A percentile compares a stretch with the other conserved stretches of the same genome.
phyloP scores from a whole-genome alignment of 2,329 filamentous ascomycete genomes.

The Cercospora nicotianae region DNA sequence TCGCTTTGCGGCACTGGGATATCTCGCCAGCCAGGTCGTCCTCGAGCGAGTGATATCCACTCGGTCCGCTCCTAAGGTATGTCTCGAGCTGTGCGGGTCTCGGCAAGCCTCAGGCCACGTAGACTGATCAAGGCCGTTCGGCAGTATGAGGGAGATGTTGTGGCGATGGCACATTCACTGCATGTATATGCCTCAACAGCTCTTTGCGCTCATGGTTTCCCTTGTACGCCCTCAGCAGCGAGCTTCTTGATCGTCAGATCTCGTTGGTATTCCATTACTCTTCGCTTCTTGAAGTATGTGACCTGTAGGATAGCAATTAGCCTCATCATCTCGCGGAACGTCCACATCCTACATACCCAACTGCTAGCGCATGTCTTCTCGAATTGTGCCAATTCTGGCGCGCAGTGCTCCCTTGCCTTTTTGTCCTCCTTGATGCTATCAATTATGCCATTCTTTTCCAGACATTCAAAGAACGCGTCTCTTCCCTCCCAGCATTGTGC shows the following conservation, averaged over 20 bases:
- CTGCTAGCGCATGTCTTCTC: slow-evolving; percentile 83
- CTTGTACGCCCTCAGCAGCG: slow-evolving; percentile 46
- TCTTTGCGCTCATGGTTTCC: slow-evolving; percentile 24
- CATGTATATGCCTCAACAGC: neutral
- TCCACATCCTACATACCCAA: slow-evolving; percentile 67
- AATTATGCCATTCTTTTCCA: slow-evolving; percentile 78
- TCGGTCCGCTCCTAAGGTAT: too few relatives aligned
- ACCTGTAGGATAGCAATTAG: slow-evolving; percentile 57
- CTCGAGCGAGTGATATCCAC: too few relatives aligned
- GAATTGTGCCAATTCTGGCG: slow-evolving; percentile 63
- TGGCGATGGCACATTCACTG: neutral
- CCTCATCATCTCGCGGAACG: neutral
- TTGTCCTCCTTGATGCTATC: slow-evolving; percentile 64
- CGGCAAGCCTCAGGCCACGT: neutral
- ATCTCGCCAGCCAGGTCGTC: too few relatives aligned
- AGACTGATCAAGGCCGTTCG: neutral
- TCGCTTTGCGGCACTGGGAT: neutral
- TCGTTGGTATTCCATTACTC: slow-evolving; percentile 89
- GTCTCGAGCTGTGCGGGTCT: neutral
- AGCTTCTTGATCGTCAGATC: slow-evolving; percentile 75
- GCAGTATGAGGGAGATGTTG: neutral
- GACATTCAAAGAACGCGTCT: slow-evolving; percentile 83
- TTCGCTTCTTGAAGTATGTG: slow-evolving; percentile 95
- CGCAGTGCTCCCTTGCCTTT: slow-evolving; percentile 58
- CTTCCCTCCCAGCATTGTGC: slow-evolving; percentile 85